A percentile compares a stretch with the other conserved stretches of the same genome.
phyloP scores from a whole-genome alignment of 1,284 basidiomycete genomes.

The Ganoderma meredithae region DNA sequence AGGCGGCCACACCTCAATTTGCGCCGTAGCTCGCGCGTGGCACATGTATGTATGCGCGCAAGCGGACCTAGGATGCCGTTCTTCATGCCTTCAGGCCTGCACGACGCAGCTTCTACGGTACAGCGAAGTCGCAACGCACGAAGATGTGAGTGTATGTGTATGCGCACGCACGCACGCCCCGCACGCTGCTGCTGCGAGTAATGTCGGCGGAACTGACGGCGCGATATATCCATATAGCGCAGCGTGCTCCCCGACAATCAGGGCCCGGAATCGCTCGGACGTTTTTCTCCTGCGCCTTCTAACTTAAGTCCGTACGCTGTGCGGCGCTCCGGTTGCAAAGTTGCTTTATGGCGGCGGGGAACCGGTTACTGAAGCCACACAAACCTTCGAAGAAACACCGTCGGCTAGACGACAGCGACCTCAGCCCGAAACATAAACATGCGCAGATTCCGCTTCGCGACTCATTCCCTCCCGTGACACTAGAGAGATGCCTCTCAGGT shows the following conservation, averaged over 20 bases:
- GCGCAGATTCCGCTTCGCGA: not conserved
- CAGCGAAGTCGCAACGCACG: not conserved
- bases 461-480: not conserved
- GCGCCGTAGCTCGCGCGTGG: not conserved
- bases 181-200: not conserved
- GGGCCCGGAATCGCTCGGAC: not conserved
- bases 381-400: constrained; percentile 10
- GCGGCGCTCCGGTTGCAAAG: not conserved
- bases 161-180: not conserved
- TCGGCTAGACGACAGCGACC: not conserved
- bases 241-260: constrained; percentile 12
- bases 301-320: constrained; percentile 15
- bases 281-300: not conserved
- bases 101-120: too few relatives aligned
- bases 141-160: not conserved
- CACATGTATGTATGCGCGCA: too few relatives aligned
- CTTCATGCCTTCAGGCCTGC: not conserved
- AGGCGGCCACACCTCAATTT: not conserved
- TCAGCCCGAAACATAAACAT: not conserved
- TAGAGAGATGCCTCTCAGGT: not conserved
- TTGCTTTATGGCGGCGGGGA: not conserved
- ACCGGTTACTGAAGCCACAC: not conserved
- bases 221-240: too few relatives aligned
- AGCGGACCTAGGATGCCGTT: not conserved
- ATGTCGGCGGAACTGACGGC: constrained; percentile 13